Evolutionary conservation across 2,329 filamentous ascomycete genomes (phyloP).

Genomic region (Xylariaceae sp.): DNA sequence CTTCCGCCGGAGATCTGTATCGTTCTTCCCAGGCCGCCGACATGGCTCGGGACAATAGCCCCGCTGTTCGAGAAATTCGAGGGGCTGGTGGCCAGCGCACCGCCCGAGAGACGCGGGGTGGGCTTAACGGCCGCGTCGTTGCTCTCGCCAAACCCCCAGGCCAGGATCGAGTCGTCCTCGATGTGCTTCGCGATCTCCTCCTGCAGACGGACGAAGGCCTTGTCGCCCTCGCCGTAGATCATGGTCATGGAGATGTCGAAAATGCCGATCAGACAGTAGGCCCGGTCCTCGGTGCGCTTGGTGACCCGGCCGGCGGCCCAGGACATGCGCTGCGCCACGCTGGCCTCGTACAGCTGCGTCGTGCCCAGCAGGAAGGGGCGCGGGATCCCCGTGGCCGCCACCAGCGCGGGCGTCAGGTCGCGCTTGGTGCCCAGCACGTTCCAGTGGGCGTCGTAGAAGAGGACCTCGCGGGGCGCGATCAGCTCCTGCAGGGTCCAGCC

Average conservation of each 20-base stretch:
- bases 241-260: constrained; percentile 6
- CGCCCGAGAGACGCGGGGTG: not conserved
- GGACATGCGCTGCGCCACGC: constrained; percentile 7
- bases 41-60: not conserved
- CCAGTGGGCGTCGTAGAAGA: constrained; percentile 1
- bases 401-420: not conserved
- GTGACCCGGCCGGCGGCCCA: constrained; percentile 3
- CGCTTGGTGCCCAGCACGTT: not conserved
- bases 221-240: constrained; percentile 5
- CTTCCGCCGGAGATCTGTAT: not conserved
- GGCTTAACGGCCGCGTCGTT: not conserved
- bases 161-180: constrained; percentile 4
- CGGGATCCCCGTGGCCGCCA: constrained; percentile 1
- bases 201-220: constrained; percentile 4
- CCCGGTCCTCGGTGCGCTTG: constrained; percentile 4
- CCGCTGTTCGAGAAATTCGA: not conserved
- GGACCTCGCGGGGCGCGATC: not conserved
- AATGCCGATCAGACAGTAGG: constrained; percentile 4
- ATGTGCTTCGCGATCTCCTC: constrained; percentile 1
- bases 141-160: constrained; percentile 1
- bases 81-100: not conserved
- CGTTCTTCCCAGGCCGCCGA: not conserved
- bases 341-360: not conserved
- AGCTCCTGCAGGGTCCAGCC: constrained; percentile 6
- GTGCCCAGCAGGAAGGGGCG: constrained; percentile 1